Conservation (phyloP, 2,329 filamentous ascomycete genomes). For the Fusarium vanettenii region DNA sequence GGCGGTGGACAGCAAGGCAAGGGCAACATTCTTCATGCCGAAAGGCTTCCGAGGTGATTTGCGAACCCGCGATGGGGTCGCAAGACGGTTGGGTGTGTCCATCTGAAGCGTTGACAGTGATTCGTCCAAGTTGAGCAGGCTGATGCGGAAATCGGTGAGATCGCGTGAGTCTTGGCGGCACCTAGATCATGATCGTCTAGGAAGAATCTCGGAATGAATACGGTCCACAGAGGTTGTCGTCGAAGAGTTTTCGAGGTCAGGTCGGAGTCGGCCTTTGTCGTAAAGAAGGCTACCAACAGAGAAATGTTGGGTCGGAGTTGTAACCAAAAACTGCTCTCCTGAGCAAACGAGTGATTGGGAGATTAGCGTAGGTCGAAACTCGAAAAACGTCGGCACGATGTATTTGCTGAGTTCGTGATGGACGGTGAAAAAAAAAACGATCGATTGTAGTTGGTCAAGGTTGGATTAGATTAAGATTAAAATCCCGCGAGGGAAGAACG, state of each 20-base stretch:
- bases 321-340: conserved; percentile 47
- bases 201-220: conserved; percentile 17
- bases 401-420: conserved; percentile 24
- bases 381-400: conserved; percentile 17
- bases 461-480: conserved; percentile 44
- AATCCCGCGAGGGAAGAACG: conserved; percentile 32
- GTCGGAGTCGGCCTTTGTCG: conserved; percentile 10
- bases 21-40: conserved; percentile 32
- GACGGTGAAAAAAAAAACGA: conserved; percentile 30
- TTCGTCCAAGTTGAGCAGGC: conserved; percentile 17
- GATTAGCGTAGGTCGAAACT: conserved; percentile 32
- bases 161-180: conserved; percentile 20
- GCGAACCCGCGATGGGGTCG: conserved; percentile 3
- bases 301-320: conserved; percentile 44
- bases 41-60: conserved; percentile 30
- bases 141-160: conserved; percentile 14
- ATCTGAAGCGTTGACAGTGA: conserved; percentile 15
- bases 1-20: conserved; percentile 43
- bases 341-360: conserved; percentile 34
- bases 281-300: conserved; percentile 38
- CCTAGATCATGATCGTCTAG: conserved; percentile 38
- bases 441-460: conserved; percentile 38
- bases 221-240: conserved; percentile 13
- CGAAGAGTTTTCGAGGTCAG: conserved; percentile 5
- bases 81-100: conserved; percentile 15